These are phyloP conservation scores for Saksenaea vasiformis DNA, from an alignment of 371 early-diverging fungal genomes.

Conservation along the genomic window DNA sequence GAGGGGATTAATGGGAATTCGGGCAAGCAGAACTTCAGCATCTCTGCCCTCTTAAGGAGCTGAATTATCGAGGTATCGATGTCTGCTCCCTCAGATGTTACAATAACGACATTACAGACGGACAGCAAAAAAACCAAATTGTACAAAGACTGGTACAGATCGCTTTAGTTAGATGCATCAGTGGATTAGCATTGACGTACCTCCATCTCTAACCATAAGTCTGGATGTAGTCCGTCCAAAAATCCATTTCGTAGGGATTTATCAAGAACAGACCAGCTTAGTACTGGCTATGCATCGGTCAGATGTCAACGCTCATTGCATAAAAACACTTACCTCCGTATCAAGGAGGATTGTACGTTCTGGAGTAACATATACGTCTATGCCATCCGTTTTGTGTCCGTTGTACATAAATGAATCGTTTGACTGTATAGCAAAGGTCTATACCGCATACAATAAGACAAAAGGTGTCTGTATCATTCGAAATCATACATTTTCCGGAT, in stretches of 20 bases:
- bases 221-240: constrained; percentile 49
- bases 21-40: constrained; percentile 50
- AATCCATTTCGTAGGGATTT: constrained; percentile 42
- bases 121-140: constrained; percentile 60
- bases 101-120: constrained; percentile 69
- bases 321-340: constrained; percentile 48
- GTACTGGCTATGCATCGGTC: constrained; percentile 41
- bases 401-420: constrained; percentile 37
- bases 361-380: constrained; percentile 73
- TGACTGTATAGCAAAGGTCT: constrained; percentile 46
- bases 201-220: constrained; percentile 61
- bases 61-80: constrained; percentile 42
- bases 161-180: not conserved
- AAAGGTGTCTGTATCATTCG: no score
- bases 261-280: constrained; percentile 58
- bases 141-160: constrained; percentile 40
- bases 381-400: constrained; percentile 64
- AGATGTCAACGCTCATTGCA: no score
- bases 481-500: constrained; percentile 35
- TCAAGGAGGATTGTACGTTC: constrained; percentile 74
- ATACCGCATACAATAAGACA: not conserved
- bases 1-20: constrained; percentile 43
- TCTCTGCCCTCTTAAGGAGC: constrained; percentile 54
- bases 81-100: constrained; percentile 59
- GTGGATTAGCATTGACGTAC: constrained; percentile 18